Evolutionary conservation across 2,329 filamentous ascomycete genomes (phyloP).

Genomic region (Escovopsis sp.): DNA sequence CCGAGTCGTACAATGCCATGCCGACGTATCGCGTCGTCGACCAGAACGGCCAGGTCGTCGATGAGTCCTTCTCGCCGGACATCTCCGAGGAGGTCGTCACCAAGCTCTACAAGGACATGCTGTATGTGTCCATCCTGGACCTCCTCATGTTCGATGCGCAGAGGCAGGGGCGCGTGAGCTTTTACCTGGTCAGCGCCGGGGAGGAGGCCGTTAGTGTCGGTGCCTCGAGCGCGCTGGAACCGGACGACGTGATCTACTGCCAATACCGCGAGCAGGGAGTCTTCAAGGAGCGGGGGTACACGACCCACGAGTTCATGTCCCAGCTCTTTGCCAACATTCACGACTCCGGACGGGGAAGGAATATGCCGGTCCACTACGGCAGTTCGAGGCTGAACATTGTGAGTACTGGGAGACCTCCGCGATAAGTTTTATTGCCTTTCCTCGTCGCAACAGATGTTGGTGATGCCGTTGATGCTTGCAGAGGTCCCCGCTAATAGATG

Average conservation of each 20-base stretch:
- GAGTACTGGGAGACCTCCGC: no score
- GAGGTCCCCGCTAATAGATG: constrained; percentile 4
- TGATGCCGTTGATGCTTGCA: not conserved
- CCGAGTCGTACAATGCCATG: constrained; percentile 58
- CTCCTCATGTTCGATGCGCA: constrained; percentile 97
- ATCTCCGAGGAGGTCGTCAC: constrained; percentile 47
- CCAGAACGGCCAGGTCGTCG: constrained; percentile 71
- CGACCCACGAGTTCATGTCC: constrained; percentile 79
- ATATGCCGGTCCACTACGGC: constrained; percentile 97
- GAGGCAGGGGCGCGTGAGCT: constrained; percentile 80
- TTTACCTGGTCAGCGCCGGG: constrained; percentile 94
- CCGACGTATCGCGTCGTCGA: constrained; percentile 86
- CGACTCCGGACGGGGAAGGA: constrained; percentile 68
- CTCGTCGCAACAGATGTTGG: not conserved
- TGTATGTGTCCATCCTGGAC: constrained; percentile 72
- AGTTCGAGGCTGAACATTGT: constrained; percentile 72
- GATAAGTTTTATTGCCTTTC: not conserved
- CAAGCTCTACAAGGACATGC: constrained; percentile 50
- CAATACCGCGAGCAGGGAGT: constrained; percentile 93
- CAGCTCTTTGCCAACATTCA: constrained; percentile 81
- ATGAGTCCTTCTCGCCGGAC: constrained; percentile 53
- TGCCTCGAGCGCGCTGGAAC: constrained; percentile 66
- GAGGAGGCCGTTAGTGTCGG: constrained; percentile 92
- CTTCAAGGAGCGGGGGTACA: constrained; percentile 79
- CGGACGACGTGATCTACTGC: constrained; percentile 79